Evolutionary conservation across 2,329 filamentous ascomycete species (phyloP).

Genomic region (Botryotinia convoluta): DNA sequence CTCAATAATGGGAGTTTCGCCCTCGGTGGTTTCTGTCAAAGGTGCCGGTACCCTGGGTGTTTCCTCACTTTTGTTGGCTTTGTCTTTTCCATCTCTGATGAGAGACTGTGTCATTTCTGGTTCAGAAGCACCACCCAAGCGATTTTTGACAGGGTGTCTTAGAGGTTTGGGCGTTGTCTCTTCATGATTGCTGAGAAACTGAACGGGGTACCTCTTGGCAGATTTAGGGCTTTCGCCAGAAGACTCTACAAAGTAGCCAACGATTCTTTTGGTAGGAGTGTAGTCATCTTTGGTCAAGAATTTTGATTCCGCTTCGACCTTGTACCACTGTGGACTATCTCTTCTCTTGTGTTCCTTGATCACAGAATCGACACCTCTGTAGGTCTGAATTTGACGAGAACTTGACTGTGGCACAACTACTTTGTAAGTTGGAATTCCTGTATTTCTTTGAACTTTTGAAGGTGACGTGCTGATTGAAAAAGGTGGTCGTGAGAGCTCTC

Average conservation of each 20-base stretch:
- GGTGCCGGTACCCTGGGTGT: not conserved
- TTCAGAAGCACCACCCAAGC: not conserved
- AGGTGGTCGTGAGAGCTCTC: not conserved
- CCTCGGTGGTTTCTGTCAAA: not conserved
- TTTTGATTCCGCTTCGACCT: conserved; percentile 5
- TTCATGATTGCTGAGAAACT: not conserved
- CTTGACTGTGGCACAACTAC: not conserved
- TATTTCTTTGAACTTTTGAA: not conserved
- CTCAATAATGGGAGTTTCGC: not conserved
- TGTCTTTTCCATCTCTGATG: not conserved
- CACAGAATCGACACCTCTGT: conserved; percentile 15
- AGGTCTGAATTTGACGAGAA: not conserved
- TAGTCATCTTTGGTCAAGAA: conserved; percentile 18
- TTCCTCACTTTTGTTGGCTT: not conserved
- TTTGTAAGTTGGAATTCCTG: conserved; percentile 2
- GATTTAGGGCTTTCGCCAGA: not conserved
- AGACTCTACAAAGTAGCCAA: conserved; percentile 15
- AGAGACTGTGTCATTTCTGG: not conserved
- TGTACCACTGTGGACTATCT: not conserved
- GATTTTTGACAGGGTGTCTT: not conserved
- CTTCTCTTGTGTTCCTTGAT: conserved; percentile 14
- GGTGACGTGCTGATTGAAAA: not conserved
- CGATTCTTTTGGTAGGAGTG: conserved; percentile 13
- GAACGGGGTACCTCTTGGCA: not conserved
- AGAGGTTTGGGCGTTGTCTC: not conserved